Conservation (phyloP, 192 early-diverging fungal genomes). For the Podila epigama region DNA sequence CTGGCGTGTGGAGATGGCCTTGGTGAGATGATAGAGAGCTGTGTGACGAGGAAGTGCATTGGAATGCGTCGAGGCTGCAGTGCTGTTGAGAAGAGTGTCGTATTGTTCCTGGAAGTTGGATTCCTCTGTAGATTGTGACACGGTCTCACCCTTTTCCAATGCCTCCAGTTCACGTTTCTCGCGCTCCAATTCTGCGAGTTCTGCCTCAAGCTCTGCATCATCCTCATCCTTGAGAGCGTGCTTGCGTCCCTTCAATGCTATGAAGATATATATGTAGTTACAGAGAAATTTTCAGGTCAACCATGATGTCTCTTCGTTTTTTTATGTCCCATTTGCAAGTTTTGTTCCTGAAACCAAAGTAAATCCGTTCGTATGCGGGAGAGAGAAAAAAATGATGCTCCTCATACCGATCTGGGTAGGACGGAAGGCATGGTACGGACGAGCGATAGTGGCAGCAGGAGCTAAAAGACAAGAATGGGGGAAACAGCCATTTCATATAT, state of each 20-base stretch:
- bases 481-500: no score
- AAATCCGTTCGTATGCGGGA: no score
- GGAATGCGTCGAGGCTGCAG: conserved; percentile 2
- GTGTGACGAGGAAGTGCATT: conserved; percentile 32
- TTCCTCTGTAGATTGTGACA: conserved; percentile 4
- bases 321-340: no score
- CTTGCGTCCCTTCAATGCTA: conserved; percentile 42
- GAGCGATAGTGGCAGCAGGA: conserved; percentile 28
- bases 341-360: no score
- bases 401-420: conserved; percentile 38
- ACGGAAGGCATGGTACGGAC: conserved; percentile 44
- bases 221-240: conserved; percentile 45
- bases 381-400: no score
- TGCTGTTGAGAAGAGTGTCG: conserved; percentile 9
- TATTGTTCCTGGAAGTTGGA: conserved; percentile 34
- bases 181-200: conserved; percentile 35
- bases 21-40: conserved; percentile 16
- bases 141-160: conserved; percentile 24
- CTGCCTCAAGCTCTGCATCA: conserved; percentile 44
- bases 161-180: conserved; percentile 46
- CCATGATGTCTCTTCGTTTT: not conserved
- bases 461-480: conserved; percentile 7
- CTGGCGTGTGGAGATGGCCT: conserved; percentile 11
- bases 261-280: not conserved
- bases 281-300: no score